Base-by-base conservation (phyloP, 2,329 filamentous ascomycete species). In the Aspergillus eucalypticola region DNA sequence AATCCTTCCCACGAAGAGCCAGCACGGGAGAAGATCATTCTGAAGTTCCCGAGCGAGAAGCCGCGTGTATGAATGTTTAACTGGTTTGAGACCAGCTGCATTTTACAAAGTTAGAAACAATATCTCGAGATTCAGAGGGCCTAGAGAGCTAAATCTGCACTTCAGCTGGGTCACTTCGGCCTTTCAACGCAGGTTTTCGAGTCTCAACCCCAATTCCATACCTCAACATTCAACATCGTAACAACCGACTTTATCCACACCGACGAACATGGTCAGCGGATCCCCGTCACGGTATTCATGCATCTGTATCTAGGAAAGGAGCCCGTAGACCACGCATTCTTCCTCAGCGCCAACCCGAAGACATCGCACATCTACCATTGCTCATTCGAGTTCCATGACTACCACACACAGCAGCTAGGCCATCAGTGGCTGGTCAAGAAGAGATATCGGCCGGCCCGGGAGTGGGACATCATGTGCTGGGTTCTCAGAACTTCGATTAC, bases 301-400 rank as follows among this genome's bases (percentile, higher is more conserved):
- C 82, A 84, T 60, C 76, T 85, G 51, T 83, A 85, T 61, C 75
- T 78, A 0, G 82, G 81, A 0, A 66, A 73, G 0, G 71, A 74
- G 0, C 74, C 76, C 21, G 78, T 80, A 0, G 83, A 85, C 63
- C 83, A 85, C 61, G 77, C 74, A 3, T 81, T 85, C 58, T 85
- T 84, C 73, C 74, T 85, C 64, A 68, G 60, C 13, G 63, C 66
- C 0, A 67, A 68, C 13, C 44, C 59, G 0, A 67, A 62, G 25
- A 61, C 0, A 32, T 3, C 69, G 0, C 81, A 83, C 61, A 79
- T 84, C 0, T 81, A 83, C 56, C 82, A 84, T 66, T 76, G 75
- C 38, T 75, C 71, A 0, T 84, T 82, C 51, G 82, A 84, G 58
- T 80, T 83, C 0, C 78, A 83, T 48, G 80, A 84, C 61, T 82